Evolutionary conservation across 345 rosid species (phyloP), one percentile per base, ranked within the genome.

Genomic region (Odontarrhena argentea): DNA sequence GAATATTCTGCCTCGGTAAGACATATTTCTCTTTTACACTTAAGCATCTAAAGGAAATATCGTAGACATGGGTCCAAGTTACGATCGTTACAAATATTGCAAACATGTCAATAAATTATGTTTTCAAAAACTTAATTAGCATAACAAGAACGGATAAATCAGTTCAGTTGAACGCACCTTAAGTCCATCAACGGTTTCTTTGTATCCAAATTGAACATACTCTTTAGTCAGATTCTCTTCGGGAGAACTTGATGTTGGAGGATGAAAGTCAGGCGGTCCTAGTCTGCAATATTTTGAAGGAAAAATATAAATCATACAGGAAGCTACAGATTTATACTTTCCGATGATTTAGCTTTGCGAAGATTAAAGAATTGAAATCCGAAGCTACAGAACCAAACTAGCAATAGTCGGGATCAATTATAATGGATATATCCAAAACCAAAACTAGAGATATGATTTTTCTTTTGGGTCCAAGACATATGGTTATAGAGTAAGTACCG

Each of bases 201-300:
- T 91, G 80, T 95, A 95, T 60, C 99, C 99, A 70, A 36, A 64
- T 60, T 73, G 87, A 59, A 87, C 87, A 82, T 89, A 87, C 55
- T 91, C 98, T 65, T 77, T 82, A 26, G 87, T 87, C 41, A 95
- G 81, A 47, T 88, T 91, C 84, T 95, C 99, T 79, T 95, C 99
- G 0, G 98, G 92, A 60, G 96, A 95, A 80, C 69, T 82, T 55
- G 85, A 85, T 58, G 89, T 82, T 64, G 89, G 99, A 22, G 97
- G 99, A 62, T 86, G 88, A 80, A 79, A 95, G 73, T 95, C 99
- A 10, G 99, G 97, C 6, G 98, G 97, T 59, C 96, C 99, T 58
- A 95, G 86, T 76, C 99, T 95, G 80, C 69, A 54, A 43, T 15
- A 5, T 45, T 77, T 72, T 13, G 18, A 9, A 37, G 44, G 18